These are phyloP conservation scores for Castanopsis chinensis DNA, from an alignment of 306 rosid genomes.

Conservation along the genomic window DNA sequence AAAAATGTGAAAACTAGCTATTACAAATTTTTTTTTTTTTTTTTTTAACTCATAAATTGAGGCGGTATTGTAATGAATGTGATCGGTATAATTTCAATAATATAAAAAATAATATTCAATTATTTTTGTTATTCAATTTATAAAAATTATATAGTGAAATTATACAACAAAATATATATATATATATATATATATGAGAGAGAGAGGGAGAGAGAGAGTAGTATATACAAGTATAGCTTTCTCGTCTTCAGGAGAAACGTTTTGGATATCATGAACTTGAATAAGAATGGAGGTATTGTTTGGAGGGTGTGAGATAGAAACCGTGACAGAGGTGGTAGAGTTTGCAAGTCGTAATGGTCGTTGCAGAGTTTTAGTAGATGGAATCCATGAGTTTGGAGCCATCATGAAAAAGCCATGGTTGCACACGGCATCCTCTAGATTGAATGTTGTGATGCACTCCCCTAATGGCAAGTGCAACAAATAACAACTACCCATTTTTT, in stretches of 20 bases:
- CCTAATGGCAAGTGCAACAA: conserved; percentile 2
- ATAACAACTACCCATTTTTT: not conserved
- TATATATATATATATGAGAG: too few relatives aligned
- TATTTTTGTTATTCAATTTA: too few relatives aligned
- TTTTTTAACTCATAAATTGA: too few relatives aligned
- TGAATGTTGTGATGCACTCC: not conserved
- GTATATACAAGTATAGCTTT: conserved; percentile 10
- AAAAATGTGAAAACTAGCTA: too few relatives aligned
- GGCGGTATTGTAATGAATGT: too few relatives aligned
- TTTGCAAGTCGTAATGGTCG: conserved; percentile 41
- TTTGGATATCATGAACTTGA: not conserved
- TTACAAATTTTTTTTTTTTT: too few relatives aligned
- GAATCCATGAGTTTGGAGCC: conserved; percentile 46
- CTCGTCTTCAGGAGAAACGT: not conserved
- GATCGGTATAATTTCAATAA: too few relatives aligned
- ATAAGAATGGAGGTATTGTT: not conserved
- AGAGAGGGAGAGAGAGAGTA: too few relatives aligned
- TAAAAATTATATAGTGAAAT: too few relatives aligned
- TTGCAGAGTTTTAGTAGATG: conserved; percentile 26
- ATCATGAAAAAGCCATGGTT: conserved; percentile 51
- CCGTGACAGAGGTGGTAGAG: not conserved
- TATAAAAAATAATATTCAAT: too few relatives aligned
- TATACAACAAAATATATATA: too few relatives aligned
- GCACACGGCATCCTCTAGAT: conserved; percentile 36
- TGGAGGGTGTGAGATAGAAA: conserved; percentile 21